Conservation (phyloP, 73 alveolate genomes). For the Symbiodinium natans region DNA sequence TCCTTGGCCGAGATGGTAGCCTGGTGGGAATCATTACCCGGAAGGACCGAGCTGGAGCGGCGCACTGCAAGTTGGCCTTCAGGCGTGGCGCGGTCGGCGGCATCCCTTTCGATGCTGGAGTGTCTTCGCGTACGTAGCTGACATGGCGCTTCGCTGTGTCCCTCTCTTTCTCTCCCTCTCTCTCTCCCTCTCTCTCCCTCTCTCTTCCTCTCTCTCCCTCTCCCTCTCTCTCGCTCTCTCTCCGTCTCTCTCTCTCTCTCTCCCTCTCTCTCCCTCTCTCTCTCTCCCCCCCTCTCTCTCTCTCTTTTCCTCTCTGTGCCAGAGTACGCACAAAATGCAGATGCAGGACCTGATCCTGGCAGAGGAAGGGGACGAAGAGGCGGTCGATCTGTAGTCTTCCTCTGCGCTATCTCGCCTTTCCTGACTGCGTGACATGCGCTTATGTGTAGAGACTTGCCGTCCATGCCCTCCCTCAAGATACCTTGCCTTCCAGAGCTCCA, state of each 20-base stretch:
- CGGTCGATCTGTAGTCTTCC: neutral
- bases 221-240: too few relatives aligned
- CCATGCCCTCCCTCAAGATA: neutral
- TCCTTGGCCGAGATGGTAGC: conserved; percentile 69
- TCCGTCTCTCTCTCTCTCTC: too few relatives aligned
- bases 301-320: neutral
- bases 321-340: neutral
- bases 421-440: too few relatives aligned
- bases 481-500: neutral
- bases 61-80: neutral
- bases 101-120: neutral
- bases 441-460: neutral
- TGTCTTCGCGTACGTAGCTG: neutral
- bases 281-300: neutral
- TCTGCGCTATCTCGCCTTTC: too few relatives aligned
- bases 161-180: neutral
- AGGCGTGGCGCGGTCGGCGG: neutral
- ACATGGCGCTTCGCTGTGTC: neutral
- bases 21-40: conserved; percentile 79
- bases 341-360: conserved; percentile 9
- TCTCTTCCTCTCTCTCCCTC: neutral
- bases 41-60: conserved; percentile 10
- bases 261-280: too few relatives aligned
- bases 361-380: conserved; percentile 1
- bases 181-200: neutral